Base-by-base conservation (phyloP, 179 eudicot genomes). In the Silene vulgaris region DNA sequence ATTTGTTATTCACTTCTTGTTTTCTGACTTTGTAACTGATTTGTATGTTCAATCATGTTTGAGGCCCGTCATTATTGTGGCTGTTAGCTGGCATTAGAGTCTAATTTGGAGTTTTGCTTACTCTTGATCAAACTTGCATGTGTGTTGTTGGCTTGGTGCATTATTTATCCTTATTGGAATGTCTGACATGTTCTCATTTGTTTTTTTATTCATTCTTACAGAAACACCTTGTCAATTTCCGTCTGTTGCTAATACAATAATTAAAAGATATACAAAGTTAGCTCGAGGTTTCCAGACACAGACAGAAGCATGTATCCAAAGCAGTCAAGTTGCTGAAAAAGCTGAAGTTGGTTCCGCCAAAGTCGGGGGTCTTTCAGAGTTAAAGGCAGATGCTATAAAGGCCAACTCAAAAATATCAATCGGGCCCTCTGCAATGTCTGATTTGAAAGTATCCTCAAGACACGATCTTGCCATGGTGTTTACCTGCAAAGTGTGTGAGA, bases 381-480 rank as follows among this genome's bases (percentile, higher is more conserved):
- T 78, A 19, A 30, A 59, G 19, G 62, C 23, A 3, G 56, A 78
- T 59, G 74, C 78, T 40, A 52, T 78, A 37, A 61, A 80, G 69
- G 80, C 75, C 1, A 71, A 71, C 37, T 71, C 74, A 28, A 64
- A 71, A 14, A 28, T 54, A 16, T 54, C 74, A 28, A 75, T 74
- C 21, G 77, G 70, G 17, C 65, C 68, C 80, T 80, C 43, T 14
- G 80, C 82, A 14, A 74, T 71, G 45, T 84, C 92, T 56, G 82
- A 83, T 79, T 80, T 94, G 75, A 92, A 89, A 82, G 66, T 77
- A 60, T 92, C 97, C 19, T 30, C 90, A 28, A 82, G 94, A 57
- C 97, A 94, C 35, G 92, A 94, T 81, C 94, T 94, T 66, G 97
- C 90, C 67, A 86, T 92, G 89, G 74, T 92, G 57, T 94, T 86